Evolutionary conservation across 2,329 filamentous ascomycete genomes (phyloP).

Genomic region (Xylariaceae sp.): DNA sequence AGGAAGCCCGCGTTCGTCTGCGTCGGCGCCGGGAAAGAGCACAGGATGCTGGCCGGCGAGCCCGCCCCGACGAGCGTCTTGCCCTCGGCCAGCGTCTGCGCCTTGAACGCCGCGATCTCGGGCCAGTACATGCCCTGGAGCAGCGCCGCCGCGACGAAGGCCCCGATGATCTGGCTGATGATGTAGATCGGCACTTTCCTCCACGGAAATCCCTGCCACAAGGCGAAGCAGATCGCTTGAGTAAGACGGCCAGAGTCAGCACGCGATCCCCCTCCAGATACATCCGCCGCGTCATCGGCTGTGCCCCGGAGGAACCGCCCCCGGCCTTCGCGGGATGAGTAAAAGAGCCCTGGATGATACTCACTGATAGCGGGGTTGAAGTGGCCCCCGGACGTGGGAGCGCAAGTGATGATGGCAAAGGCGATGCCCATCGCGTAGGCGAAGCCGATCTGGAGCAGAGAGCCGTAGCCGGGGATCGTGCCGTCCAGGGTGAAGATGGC

Average conservation of each 20-base stretch:
- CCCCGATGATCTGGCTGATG: slow-evolving; percentile 1
- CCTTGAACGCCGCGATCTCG: slow-evolving; percentile 1
- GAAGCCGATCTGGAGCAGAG: slow-evolving; percentile 2
- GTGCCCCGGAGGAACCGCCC: too few relatives aligned
- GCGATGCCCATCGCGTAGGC: slow-evolving; percentile 3
- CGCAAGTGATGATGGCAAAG: slow-evolving; percentile 1
- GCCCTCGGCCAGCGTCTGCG: not conserved
- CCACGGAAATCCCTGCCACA: slow-evolving; percentile 3
- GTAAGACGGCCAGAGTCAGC: too few relatives aligned
- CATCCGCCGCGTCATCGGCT: too few relatives aligned
- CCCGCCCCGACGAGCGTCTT: not conserved
- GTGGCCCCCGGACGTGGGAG: slow-evolving; percentile 1
- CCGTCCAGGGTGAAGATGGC: slow-evolving; percentile 1
- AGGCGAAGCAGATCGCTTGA: not conserved
- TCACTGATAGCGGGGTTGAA: slow-evolving; percentile 2
- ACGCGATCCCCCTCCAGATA: too few relatives aligned
- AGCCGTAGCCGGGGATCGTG: not conserved
- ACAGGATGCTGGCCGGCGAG: not conserved
- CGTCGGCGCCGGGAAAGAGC: slow-evolving; percentile 1
- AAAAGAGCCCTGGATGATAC: too few relatives aligned
- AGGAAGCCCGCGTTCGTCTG: slow-evolving; percentile 46
- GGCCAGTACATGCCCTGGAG: slow-evolving; percentile 2
- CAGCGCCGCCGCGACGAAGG: slow-evolving; percentile 1
- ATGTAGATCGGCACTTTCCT: slow-evolving; percentile 2
- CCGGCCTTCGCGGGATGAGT: too few relatives aligned